phyloP scores from a whole-genome alignment of 208 protist species.

The Leishmania major region DNA sequence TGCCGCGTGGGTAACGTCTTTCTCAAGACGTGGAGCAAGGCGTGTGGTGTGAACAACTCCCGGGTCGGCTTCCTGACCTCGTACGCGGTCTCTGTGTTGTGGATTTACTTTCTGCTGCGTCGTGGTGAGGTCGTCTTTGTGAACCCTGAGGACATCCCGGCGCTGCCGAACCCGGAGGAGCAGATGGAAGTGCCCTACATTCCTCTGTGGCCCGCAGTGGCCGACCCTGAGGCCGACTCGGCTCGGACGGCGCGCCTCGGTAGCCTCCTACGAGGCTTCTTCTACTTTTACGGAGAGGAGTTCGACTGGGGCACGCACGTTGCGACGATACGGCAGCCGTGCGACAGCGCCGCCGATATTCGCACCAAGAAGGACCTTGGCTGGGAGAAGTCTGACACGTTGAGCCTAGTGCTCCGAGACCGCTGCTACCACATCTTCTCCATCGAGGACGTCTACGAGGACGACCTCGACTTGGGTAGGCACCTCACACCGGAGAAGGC shows the following conservation, averaged over 20 bases:
- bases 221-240: neutral
- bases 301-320: conserved; percentile 62
- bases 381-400: conserved; percentile 42
- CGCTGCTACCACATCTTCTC: conserved; percentile 67
- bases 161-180: conserved; percentile 19
- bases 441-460: conserved; percentile 86
- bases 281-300: conserved; percentile 53
- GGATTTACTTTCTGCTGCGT: conserved; percentile 76
- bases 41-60: conserved; percentile 75
- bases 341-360: neutral
- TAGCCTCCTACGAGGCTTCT: conserved; percentile 50
- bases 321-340: conserved; percentile 36
- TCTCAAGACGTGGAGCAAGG: conserved; percentile 85
- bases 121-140: conserved; percentile 44
- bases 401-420: conserved; percentile 36
- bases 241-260: conserved; percentile 30
- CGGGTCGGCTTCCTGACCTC: conserved; percentile 72
- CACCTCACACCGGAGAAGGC: conserved; percentile 65
- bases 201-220: conserved; percentile 43
- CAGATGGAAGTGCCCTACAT: conserved; percentile 49
- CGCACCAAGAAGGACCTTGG: conserved; percentile 33
- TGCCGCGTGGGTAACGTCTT: conserved; percentile 71
- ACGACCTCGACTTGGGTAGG: conserved; percentile 69
- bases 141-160: conserved; percentile 32
- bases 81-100: conserved; percentile 77